Percentiles rank a stretch among this genome's conserved stretches.
Evolutionary conservation across 352 stramenopile genomes (phyloP).

Genomic region (Phytophthora ohioensis): DNA sequence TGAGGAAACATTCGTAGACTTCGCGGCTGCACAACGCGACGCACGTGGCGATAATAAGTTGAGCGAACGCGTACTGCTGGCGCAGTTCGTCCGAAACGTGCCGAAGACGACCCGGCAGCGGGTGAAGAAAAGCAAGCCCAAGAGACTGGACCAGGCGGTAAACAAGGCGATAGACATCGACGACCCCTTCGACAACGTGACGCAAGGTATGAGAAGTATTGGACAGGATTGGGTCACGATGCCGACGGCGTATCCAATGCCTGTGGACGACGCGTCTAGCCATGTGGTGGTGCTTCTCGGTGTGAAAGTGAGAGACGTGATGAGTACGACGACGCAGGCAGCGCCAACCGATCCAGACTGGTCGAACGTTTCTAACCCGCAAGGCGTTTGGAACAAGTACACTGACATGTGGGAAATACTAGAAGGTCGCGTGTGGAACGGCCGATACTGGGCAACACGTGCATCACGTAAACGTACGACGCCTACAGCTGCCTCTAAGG

Average conservation of each 20-base stretch:
- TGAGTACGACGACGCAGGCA: not conserved
- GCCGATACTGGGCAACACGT: not conserved
- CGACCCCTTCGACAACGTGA: not conserved
- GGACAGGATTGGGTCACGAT: not conserved
- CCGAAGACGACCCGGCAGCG: not conserved
- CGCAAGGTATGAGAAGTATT: not conserved
- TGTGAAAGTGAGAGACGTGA: not conserved
- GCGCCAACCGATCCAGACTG: not conserved
- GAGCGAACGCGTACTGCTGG: not conserved
- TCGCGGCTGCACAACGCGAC: not conserved
- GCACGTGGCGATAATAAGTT: not conserved
- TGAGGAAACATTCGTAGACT: not conserved
- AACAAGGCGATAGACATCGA: not conserved
- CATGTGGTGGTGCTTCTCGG: not conserved
- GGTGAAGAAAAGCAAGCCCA: not conserved
- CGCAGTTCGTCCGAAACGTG: not conserved
- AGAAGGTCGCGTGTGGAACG: not conserved
- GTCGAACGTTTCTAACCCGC: not conserved
- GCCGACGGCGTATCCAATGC: not conserved
- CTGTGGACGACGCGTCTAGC: not conserved
- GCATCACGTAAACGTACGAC: not conserved
- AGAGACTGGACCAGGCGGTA: not conserved
- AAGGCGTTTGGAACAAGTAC: not conserved
- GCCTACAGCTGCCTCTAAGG: too few relatives aligned
- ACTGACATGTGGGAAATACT: not conserved